Evolutionary conservation across 2,329 filamentous ascomycete species (phyloP).

Genomic region (Ambrosiella xylebori): DNA sequence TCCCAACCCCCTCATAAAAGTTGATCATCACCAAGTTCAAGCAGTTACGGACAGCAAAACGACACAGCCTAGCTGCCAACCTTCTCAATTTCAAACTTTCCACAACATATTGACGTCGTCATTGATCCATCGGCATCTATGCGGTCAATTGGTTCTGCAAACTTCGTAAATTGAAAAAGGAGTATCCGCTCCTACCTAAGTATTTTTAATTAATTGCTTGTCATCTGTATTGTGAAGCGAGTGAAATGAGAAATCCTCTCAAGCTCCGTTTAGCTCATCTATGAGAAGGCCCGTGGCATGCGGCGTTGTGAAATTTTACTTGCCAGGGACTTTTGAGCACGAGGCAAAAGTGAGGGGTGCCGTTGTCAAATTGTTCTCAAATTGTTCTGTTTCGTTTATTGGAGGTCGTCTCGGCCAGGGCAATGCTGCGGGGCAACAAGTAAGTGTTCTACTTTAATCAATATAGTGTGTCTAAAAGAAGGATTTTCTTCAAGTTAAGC

Average conservation of each 20-base stretch:
- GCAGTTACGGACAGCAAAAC: background rate
- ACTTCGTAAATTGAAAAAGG: background rate
- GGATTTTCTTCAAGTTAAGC: too few species aligned
- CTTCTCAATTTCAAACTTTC: background rate
- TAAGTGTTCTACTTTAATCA: background rate
- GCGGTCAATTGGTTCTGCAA: background rate
- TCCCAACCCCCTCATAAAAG: background rate
- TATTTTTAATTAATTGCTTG: background rate
- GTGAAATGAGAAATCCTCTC: background rate
- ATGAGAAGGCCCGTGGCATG: background rate
- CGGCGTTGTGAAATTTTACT: background rate
- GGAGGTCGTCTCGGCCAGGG: background rate
- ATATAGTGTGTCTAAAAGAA: background rate
- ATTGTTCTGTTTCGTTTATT: background rate
- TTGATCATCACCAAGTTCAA: background rate
- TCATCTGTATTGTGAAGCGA: background rate
- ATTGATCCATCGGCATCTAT: background rate
- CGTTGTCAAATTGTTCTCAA: background rate
- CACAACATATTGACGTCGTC: background rate
- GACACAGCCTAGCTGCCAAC: background rate
- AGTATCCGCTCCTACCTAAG: background rate
- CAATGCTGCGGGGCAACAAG: slow-evolving; percentile 1
- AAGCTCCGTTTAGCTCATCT: background rate
- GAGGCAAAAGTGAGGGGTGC: background rate
- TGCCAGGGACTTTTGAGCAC: background rate